phyloP scores from a whole-genome alignment of 139 green algal genomes.

The Protoeuglena noctilucae region DNA sequence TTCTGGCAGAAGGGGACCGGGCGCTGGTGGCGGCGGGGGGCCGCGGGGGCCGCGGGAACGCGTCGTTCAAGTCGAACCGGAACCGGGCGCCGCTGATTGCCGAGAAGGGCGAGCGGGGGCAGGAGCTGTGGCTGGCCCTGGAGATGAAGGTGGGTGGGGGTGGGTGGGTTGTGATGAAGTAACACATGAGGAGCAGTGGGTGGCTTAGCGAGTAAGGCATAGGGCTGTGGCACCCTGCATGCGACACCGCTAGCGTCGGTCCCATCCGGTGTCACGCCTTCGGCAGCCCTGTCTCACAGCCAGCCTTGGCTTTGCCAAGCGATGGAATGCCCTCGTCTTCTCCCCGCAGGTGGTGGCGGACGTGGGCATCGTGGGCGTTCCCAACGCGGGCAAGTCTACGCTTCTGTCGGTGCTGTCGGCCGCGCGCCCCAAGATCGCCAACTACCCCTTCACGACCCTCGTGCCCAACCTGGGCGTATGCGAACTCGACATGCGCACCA shows the following conservation, averaged over 20 bases:
- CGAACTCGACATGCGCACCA: constrained; percentile 59
- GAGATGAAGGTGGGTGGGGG: constrained; percentile 70
- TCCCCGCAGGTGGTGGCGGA: constrained; percentile 78
- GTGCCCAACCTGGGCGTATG: constrained; percentile 92
- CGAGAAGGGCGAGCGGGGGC: constrained; percentile 41
- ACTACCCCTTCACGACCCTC: constrained; percentile 98
- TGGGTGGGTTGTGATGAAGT: too few relatives aligned
- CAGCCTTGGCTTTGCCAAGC: too few relatives aligned
- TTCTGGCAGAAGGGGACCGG: constrained; percentile 46
- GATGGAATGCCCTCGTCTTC: too few relatives aligned
- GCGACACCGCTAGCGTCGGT: too few relatives aligned
- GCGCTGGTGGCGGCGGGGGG: constrained; percentile 65
- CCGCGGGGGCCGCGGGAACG: constrained; percentile 78
- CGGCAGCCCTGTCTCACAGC: too few relatives aligned
- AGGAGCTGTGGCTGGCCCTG: constrained; percentile 66
- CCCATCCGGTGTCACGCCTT: too few relatives aligned
- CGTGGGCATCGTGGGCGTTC: constrained; percentile 84
- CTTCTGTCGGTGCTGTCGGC: constrained; percentile 61
- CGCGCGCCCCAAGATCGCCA: constrained; percentile 77
- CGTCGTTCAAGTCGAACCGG: constrained; percentile 68
- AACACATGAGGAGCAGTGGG: too few relatives aligned
- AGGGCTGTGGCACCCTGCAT: too few relatives aligned
- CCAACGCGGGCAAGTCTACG: constrained; percentile 87
- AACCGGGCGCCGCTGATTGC: constrained; percentile 68
- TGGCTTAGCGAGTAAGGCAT: too few relatives aligned